Conservation (phyloP, 129 eudicot genomes). For the Silybum marianum region DNA sequence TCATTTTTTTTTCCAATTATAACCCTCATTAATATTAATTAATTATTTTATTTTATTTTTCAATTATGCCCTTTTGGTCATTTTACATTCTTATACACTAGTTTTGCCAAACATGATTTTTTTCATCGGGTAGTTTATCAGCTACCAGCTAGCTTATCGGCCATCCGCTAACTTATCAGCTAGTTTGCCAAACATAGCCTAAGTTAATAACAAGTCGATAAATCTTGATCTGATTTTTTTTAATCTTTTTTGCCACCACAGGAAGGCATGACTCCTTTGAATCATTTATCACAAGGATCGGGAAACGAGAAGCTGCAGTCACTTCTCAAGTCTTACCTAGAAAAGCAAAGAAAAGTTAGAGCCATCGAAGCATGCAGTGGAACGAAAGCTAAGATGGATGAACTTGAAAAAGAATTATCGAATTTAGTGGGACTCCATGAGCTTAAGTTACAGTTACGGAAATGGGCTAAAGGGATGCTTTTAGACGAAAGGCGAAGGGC, state of each 20-base stretch:
- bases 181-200: neutral
- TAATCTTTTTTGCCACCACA: conserved; percentile 33
- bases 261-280: conserved; percentile 86
- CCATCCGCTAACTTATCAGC: too few species aligned
- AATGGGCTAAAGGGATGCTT: conserved; percentile 93
- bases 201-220: neutral
- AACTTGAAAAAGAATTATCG: conserved; percentile 74
- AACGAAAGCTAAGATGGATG: conserved; percentile 91
- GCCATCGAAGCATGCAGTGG: conserved; percentile 90
- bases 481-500: conserved; percentile 86
- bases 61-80: too few species aligned
- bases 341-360: conserved; percentile 64
- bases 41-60: too few species aligned
- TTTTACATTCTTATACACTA: too few species aligned
- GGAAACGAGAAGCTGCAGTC: conserved; percentile 79
- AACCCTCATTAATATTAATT: too few species aligned
- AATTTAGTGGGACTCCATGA: conserved; percentile 74
- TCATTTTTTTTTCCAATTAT: too few species aligned
- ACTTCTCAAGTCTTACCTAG: conserved; percentile 55
- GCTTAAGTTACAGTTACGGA: conserved; percentile 72
- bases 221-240: neutral
- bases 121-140: too few species aligned
- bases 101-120: too few species aligned
- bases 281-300: conserved; percentile 78
- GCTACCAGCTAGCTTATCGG: too few species aligned